Percentiles rank a stretch among this genome's conserved stretches.
These are phyloP conservation scores for Termitomyces sp. DNA, from an alignment of 768 basidiomycete species.

Conservation along the genomic window DNA sequence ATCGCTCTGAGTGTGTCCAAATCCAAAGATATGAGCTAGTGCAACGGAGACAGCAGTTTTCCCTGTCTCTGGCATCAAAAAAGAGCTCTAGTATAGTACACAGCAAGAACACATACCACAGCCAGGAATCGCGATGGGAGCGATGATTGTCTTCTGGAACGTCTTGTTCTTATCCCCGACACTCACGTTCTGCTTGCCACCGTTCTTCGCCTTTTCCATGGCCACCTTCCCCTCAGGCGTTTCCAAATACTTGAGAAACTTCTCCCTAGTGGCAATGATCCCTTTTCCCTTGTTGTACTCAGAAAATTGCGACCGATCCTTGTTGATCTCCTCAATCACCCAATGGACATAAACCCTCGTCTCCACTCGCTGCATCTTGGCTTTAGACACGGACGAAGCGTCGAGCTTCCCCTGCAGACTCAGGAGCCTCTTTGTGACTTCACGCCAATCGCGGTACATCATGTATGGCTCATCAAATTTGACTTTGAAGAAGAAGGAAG, in stretches of 20 bases:
- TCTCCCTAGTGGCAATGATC: conserved; percentile 78
- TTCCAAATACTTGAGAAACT: conserved; percentile 67
- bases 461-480: conserved; percentile 99
- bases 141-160: conserved; percentile 74
- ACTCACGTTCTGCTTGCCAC: conserved; percentile 27
- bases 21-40: conserved; percentile 72
- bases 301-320: conserved; percentile 53
- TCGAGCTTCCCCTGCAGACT: conserved; percentile 21
- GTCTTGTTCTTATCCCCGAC: conserved; percentile 14
- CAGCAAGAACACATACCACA: conserved; percentile 58
- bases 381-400: conserved; percentile 43
- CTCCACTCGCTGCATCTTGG: conserved; percentile 72
- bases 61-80: conserved; percentile 38
- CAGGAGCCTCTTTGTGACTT: conserved; percentile 80
- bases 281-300: conserved; percentile 69
- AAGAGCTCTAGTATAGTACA: conserved; percentile 9
- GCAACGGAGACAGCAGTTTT: conserved; percentile 86
- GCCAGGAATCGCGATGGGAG: conserved; percentile 89
- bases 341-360: conserved; percentile 77
- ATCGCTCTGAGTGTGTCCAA: conserved; percentile 92
- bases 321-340: conserved; percentile 72
- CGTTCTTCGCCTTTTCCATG: conserved; percentile 23
- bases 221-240: conserved; percentile 38
- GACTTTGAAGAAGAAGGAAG: conserved; percentile 97
- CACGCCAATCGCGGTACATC: conserved; percentile 98